Conservation (phyloP, 768 basidiomycete genomes). For the Naganishia vishniacii region DNA sequence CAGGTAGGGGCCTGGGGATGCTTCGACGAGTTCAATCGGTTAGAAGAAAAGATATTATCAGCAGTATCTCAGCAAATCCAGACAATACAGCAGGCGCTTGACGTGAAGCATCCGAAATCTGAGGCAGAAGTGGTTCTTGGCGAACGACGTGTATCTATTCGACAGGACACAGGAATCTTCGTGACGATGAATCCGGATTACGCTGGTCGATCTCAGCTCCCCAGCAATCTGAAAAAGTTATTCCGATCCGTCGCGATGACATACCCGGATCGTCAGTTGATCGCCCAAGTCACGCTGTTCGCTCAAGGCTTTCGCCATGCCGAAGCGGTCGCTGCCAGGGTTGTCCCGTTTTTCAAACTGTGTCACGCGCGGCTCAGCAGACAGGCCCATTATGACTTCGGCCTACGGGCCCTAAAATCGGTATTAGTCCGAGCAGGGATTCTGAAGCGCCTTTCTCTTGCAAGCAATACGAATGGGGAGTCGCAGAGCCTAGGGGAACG, state of each 20-base stretch:
- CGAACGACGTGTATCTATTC: constrained; percentile 41
- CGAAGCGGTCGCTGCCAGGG: constrained; percentile 93
- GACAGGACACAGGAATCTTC: constrained; percentile 88
- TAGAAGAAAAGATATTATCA: constrained; percentile 94
- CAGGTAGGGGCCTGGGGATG: constrained; percentile 97
- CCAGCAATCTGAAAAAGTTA: constrained; percentile 56
- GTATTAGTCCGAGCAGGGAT: constrained; percentile 96
- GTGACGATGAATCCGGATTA: constrained; percentile 99
- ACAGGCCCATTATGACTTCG: constrained; percentile 98
- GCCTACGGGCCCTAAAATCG: constrained; percentile 91
- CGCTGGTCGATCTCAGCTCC: constrained; percentile 72
- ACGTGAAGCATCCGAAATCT: constrained; percentile 75
- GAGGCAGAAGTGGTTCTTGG: constrained; percentile 79
- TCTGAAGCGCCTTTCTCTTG: constrained; percentile 68
- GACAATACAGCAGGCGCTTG: constrained; percentile 92
- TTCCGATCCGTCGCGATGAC: constrained; percentile 99
- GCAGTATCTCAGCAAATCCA: constrained; percentile 99
- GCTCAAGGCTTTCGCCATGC: constrained; percentile 99
- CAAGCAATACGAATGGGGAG: constrained; percentile 36
- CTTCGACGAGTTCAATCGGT: constrained; percentile 62
- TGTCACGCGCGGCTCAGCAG: constrained; percentile 94
- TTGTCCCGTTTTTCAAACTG: constrained; percentile 98
- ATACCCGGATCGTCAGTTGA: constrained; percentile 92
- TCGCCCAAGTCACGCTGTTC: constrained; percentile 98
- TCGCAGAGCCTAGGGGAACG: constrained; percentile 54